A percentile compares a stretch with the other conserved stretches of the same genome.
These are phyloP conservation scores for Scheffersomyces ergatensis DNA, from an alignment of 805 yeast genomes.

Conservation along the genomic window DNA sequence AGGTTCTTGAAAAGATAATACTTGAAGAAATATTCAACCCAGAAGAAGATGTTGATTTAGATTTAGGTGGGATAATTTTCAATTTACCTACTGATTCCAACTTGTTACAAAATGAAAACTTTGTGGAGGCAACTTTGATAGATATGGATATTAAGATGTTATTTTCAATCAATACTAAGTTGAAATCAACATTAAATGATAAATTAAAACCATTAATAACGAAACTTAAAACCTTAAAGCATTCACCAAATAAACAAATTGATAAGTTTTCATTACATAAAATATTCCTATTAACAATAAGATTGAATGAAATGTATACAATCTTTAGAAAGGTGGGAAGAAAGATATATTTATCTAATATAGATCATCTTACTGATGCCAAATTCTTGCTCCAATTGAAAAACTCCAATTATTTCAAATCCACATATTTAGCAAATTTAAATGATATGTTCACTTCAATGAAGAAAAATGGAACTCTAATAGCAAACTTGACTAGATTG, in stretches of 20 bases:
- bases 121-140: slow-evolving; percentile 26
- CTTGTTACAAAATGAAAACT: slow-evolving; percentile 12
- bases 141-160: slow-evolving; percentile 39
- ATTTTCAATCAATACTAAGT: slow-evolving; percentile 20
- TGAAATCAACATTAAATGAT: slow-evolving; percentile 24
- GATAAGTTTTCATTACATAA: slow-evolving; percentile 41
- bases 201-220: slow-evolving; percentile 15
- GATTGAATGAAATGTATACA: slow-evolving; percentile 50
- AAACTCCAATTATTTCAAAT: slow-evolving; percentile 28
- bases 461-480: slow-evolving; percentile 47
- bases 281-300: slow-evolving; percentile 41
- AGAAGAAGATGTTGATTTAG: slow-evolving; percentile 22
- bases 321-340: slow-evolving; percentile 47
- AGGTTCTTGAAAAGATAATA: slow-evolving; percentile 19
- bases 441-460: slow-evolving; percentile 36
- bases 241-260: slow-evolving; percentile 1
- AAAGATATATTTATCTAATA: slow-evolving; percentile 44
- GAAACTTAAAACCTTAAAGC: slow-evolving; percentile 16
- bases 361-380: slow-evolving; percentile 41
- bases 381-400: slow-evolving; percentile 27
- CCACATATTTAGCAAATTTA: slow-evolving; percentile 11
- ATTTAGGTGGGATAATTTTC: slow-evolving; percentile 14
- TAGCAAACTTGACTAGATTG: slow-evolving; percentile 47
- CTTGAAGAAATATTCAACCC: slow-evolving; percentile 14
- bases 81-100: slow-evolving; percentile 14